These are phyloP conservation scores for Sporisorium graminicola DNA, from an alignment of 1,284 basidiomycete genomes.

Conservation along the genomic window DNA sequence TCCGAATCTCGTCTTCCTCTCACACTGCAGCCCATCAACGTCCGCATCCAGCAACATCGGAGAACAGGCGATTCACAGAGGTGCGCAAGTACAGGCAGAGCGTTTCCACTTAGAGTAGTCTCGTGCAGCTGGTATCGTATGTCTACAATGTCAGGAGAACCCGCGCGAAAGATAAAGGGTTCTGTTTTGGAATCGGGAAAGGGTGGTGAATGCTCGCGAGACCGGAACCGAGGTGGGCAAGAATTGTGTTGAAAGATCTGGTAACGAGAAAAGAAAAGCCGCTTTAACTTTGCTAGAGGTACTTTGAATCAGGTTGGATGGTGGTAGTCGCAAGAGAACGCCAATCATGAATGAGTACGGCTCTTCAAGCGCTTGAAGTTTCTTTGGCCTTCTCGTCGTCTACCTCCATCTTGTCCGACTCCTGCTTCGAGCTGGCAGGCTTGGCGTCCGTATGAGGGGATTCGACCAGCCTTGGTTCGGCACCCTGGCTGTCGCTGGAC, in stretches of 20 bases:
- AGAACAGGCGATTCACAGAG: conserved; percentile 3
- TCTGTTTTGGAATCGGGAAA: conserved; percentile 6
- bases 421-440: conserved; percentile 28
- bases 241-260: neutral
- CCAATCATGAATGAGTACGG: neutral
- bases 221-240: conserved; percentile 12
- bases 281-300: neutral
- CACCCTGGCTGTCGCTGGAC: conserved; percentile 3
- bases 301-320: too few relatives aligned
- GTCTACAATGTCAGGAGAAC: conserved; percentile 46
- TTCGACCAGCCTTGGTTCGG: conserved; percentile 57
- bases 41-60: too few relatives aligned
- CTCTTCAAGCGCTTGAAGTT: conserved; percentile 6
- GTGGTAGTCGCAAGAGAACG: too few relatives aligned
- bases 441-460: conserved; percentile 50
- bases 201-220: conserved; percentile 21
- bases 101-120: conserved; percentile 24
- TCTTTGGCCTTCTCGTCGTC: conserved; percentile 25
- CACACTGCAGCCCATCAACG: neutral
- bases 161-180: conserved; percentile 27
- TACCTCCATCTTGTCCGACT: conserved; percentile 41
- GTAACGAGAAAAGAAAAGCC: neutral
- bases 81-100: conserved; percentile 11
- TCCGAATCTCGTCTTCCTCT: neutral
- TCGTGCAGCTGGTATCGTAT: conserved; percentile 52